Conservation (phyloP, 805 yeast genomes). For the Metschnikowia sp. region DNA sequence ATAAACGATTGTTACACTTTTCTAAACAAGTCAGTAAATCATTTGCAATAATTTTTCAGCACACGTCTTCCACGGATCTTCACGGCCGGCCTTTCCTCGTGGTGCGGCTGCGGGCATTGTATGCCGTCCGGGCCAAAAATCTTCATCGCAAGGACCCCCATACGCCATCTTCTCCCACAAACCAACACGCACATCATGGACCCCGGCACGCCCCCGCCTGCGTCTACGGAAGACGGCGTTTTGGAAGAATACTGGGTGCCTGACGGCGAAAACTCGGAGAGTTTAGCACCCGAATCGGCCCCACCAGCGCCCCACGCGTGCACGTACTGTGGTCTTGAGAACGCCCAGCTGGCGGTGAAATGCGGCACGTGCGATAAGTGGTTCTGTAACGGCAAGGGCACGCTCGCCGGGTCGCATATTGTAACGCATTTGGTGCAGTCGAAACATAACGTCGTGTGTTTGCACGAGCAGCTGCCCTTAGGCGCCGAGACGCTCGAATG, state of each 20-base stretch:
- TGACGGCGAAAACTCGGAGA: neutral
- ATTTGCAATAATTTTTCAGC: too few species aligned
- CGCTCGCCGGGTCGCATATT: slow-evolving; percentile 68
- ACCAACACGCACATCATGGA: slow-evolving; percentile 1
- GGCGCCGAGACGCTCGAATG: slow-evolving; percentile 90
- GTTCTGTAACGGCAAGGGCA: slow-evolving; percentile 80
- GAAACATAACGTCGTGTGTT: slow-evolving; percentile 67
- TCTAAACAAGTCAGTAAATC: too few species aligned
- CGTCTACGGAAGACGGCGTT: neutral
- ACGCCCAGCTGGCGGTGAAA: slow-evolving; percentile 62
- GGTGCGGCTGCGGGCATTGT: too few species aligned
- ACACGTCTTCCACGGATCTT: too few species aligned
- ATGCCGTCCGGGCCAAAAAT: too few species aligned
- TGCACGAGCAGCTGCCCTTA: slow-evolving; percentile 76
- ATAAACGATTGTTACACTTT: too few species aligned
- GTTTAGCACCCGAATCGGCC: neutral
- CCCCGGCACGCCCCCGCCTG: slow-evolving; percentile 1
- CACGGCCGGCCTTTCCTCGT: too few species aligned
- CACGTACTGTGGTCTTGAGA: slow-evolving; percentile 71
- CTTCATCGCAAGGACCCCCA: slow-evolving; percentile 1
- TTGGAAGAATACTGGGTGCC: slow-evolving; percentile 1
- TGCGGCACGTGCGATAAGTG: slow-evolving; percentile 78
- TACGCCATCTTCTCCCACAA: neutral
- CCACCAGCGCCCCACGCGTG: slow-evolving; percentile 23
- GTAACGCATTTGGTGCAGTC: slow-evolving; percentile 81